Evolutionary conservation across 352 stramenopile genomes (phyloP).

Genomic region (Phytophthora pini): DNA sequence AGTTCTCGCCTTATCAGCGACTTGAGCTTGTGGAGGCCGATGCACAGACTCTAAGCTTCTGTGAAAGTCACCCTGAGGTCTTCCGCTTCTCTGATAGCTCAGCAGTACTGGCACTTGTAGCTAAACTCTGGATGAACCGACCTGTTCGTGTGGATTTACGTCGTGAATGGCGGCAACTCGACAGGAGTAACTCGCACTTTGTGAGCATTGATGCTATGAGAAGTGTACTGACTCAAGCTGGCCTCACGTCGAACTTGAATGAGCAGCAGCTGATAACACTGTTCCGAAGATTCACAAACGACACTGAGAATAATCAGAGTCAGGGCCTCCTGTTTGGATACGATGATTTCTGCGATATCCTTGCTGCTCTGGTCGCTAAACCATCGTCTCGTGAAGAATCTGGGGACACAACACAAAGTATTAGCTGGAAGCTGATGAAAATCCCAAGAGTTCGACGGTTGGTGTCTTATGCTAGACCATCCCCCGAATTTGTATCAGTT

Average conservation of each 20-base stretch:
- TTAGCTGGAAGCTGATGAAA: slow-evolving; percentile 43
- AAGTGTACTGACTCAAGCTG: slow-evolving; percentile 25
- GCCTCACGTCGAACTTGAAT: slow-evolving; percentile 44
- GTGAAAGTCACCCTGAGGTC: slow-evolving; percentile 69
- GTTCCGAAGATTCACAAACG: slow-evolving; percentile 44
- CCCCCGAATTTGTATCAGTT: slow-evolving; percentile 21
- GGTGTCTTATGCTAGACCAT: slow-evolving; percentile 18
- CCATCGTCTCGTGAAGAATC: slow-evolving; percentile 10
- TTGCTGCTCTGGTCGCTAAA: slow-evolving; percentile 37
- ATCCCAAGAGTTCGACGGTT: slow-evolving; percentile 30
- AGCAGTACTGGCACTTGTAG: slow-evolving; percentile 37
- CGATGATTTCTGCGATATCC: slow-evolving; percentile 69
- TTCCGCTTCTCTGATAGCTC: slow-evolving; percentile 70
- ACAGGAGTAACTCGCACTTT: slow-evolving; percentile 18
- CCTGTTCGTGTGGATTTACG: slow-evolving; percentile 36
- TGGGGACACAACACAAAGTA: slow-evolving; percentile 3
- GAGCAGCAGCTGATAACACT: slow-evolving; percentile 74
- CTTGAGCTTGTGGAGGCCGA: slow-evolving; percentile 82
- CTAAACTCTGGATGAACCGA: slow-evolving; percentile 28
- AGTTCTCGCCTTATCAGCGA: slow-evolving; percentile 71
- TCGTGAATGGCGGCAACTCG: slow-evolving; percentile 45
- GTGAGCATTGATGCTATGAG: slow-evolving; percentile 38
- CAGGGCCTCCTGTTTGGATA: slow-evolving; percentile 43
- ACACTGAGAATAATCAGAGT: slow-evolving; percentile 13
- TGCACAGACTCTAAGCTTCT: slow-evolving; percentile 77